Evolutionary conservation across 1,284 basidiomycete genomes (phyloP).

Genomic region (Cutaneotrichosporon mucoides): DNA sequence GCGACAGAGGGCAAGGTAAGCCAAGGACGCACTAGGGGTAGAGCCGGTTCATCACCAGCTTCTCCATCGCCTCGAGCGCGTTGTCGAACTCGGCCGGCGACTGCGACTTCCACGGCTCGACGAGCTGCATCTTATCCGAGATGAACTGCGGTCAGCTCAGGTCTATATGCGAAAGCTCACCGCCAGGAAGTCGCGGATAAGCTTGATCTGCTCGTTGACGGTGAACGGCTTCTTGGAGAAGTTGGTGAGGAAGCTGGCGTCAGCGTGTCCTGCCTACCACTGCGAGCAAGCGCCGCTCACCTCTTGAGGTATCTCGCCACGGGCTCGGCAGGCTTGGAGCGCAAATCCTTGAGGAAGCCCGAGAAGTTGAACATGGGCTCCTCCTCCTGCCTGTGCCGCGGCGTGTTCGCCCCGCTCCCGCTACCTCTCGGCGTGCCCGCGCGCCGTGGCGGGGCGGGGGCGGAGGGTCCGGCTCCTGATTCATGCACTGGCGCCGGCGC

Average conservation of each 20-base stretch:
- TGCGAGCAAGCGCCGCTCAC: conserved; percentile 50
- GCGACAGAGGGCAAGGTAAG: not conserved
- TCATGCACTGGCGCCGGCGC: no score
- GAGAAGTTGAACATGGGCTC: conserved; percentile 48
- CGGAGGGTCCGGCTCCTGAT: no score
- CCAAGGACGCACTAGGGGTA: conserved; percentile 72
- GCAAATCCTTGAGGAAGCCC: conserved; percentile 83
- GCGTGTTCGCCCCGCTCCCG: not conserved
- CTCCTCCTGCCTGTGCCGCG: not conserved
- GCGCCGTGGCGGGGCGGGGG: not conserved
- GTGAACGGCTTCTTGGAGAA: conserved; percentile 85
- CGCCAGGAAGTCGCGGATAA: conserved; percentile 84
- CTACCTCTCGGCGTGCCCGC: not conserved
- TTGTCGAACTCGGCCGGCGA: conserved; percentile 87
- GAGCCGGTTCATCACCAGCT: conserved; percentile 96
- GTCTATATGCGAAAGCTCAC: conserved; percentile 53
- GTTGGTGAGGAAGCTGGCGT: conserved; percentile 74
- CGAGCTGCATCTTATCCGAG: conserved; percentile 73
- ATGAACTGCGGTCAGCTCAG: conserved; percentile 64
- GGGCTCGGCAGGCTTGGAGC: conserved; percentile 73
- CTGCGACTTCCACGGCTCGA: conserved; percentile 71
- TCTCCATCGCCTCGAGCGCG: conserved; percentile 98
- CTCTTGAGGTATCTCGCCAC: conserved; percentile 86
- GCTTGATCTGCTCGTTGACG: conserved; percentile 83
- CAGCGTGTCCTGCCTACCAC: not conserved